phyloP scores from a whole-genome alignment of 352 stramenopile genomes.

The Phytophthora pisi region DNA sequence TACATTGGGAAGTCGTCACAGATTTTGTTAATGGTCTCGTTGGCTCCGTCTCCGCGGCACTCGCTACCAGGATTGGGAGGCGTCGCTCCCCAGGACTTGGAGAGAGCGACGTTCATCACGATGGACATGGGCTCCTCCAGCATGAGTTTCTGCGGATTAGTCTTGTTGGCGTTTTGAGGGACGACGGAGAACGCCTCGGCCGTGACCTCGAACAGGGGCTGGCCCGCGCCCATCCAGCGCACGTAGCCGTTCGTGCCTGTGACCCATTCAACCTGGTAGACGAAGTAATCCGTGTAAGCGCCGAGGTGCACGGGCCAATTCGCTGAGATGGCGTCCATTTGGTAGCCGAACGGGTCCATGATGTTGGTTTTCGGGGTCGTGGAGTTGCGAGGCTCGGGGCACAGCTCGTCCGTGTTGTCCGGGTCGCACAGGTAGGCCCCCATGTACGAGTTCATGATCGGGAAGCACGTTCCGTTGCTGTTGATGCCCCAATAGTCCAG shows the following conservation, averaged over 20 bases:
- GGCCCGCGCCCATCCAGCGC: conserved; percentile 61
- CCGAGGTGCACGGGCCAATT: conserved; percentile 74
- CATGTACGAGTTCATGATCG: conserved; percentile 67
- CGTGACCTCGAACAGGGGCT: conserved; percentile 67
- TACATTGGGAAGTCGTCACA: conserved; percentile 56
- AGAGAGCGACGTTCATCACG: conserved; percentile 64
- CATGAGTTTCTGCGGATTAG: conserved; percentile 59
- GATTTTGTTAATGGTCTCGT: conserved; percentile 39
- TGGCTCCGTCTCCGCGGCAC: conserved; percentile 32
- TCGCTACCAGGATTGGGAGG: conserved; percentile 42
- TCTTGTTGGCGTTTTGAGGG: conserved; percentile 44
- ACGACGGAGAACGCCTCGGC: conserved; percentile 49
- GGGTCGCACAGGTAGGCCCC: conserved; percentile 63
- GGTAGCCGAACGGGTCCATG: conserved; percentile 73
- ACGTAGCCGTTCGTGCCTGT: conserved; percentile 66
- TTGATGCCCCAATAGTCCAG: conserved; percentile 64
- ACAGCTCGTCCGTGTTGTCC: conserved; percentile 48
- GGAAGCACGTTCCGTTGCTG: conserved; percentile 64
- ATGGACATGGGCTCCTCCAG: conserved; percentile 58
- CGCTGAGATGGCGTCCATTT: conserved; percentile 82
- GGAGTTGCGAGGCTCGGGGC: conserved; percentile 38
- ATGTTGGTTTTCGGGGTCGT: conserved; percentile 40
- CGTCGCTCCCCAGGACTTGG: conserved; percentile 37
- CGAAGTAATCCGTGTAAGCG: conserved; percentile 60
- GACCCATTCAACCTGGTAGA: conserved; percentile 81